Evolutionary conservation across 306 rosid species (phyloP).

Genomic region (Ceratonia siliqua): DNA sequence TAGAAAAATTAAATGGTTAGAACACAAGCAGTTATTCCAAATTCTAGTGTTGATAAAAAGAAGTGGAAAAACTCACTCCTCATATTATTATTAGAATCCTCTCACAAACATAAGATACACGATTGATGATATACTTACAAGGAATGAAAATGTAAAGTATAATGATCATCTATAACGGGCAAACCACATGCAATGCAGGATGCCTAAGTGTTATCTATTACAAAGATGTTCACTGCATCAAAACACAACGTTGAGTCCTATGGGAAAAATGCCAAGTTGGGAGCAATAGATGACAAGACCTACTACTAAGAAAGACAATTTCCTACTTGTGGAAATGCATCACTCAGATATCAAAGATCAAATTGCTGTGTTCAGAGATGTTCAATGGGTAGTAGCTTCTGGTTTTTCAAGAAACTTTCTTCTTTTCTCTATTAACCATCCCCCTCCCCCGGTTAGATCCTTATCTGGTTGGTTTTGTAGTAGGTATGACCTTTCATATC

Average conservation of each 20-base stretch:
- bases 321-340: neutral
- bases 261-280: neutral
- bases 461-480: no score
- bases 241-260: neutral
- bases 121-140: neutral
- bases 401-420: no score
- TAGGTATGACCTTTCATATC: no score
- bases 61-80: neutral
- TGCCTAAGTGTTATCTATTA: neutral
- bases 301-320: neutral
- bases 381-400: no score
- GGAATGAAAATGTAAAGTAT: neutral
- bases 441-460: no score
- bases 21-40: neutral
- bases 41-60: neutral
- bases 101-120: constrained; percentile 3
- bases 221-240: neutral
- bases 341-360: no score
- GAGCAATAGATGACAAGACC: neutral
- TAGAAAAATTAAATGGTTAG: constrained; percentile 24
- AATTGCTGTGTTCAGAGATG: no score
- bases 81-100: neutral
- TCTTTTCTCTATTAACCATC: no score
- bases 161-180: neutral
- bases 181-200: neutral